Percentiles rank a stretch among this genome's conserved stretches.
Conservation (phyloP, 768 basidiomycete species). For the Termitomyces titanicus region DNA sequence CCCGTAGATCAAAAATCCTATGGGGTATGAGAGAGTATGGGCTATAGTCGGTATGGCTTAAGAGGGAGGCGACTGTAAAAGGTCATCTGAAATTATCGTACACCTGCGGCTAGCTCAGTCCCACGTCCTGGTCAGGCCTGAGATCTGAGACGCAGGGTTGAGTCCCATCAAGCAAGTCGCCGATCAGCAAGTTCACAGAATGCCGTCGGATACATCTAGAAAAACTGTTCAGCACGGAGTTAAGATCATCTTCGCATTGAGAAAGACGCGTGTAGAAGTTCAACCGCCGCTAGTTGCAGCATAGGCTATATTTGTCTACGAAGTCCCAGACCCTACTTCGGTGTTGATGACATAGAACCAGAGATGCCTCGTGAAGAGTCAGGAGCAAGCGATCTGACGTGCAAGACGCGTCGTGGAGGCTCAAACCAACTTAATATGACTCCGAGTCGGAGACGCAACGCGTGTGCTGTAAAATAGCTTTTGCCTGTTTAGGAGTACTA, state of each 20-base stretch:
- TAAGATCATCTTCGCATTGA: not conserved
- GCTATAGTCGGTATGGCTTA: too few relatives aligned
- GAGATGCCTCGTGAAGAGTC: not conserved
- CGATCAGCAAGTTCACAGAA: not conserved
- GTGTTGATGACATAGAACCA: not conserved
- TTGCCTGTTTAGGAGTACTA: too few relatives aligned
- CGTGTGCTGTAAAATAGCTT: too few relatives aligned
- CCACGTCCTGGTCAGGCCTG: too few relatives aligned
- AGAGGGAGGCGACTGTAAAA: too few relatives aligned
- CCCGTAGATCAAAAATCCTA: too few relatives aligned
- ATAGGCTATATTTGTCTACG: not conserved
- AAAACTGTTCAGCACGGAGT: not conserved
- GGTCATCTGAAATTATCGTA: not conserved
- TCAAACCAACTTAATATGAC: not conserved
- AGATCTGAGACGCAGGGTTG: too few relatives aligned
- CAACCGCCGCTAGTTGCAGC: not conserved
- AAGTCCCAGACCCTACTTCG: not conserved
- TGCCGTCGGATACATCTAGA: not conserved
- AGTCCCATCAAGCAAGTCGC: not conserved
- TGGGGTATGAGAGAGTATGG: too few relatives aligned
- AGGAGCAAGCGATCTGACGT: not conserved
- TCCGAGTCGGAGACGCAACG: not conserved
- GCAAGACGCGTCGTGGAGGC: not conserved
- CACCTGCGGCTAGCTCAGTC: not conserved
- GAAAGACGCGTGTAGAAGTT: not conserved